phyloP scores from a whole-genome alignment of 1,139 yeast genomes.

The Yamadazyma oceani region DNA sequence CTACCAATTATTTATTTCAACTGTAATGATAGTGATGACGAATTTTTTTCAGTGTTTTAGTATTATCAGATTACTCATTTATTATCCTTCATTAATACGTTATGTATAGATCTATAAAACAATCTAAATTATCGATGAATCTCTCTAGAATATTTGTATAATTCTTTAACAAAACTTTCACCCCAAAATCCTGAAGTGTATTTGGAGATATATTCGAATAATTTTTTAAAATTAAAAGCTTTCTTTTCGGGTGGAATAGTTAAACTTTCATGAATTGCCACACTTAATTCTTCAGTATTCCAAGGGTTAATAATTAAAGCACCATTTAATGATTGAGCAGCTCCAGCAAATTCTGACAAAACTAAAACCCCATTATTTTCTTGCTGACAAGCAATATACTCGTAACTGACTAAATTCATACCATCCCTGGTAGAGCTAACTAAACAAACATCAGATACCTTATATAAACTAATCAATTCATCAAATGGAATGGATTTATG shows the following conservation, averaged over 20 bases:
- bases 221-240: constrained; percentile 71
- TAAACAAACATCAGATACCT: constrained; percentile 84
- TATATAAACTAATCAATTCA: constrained; percentile 85
- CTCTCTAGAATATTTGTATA: constrained; percentile 43
- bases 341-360: constrained; percentile 94
- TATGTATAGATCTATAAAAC: constrained; percentile 2
- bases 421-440: constrained; percentile 97
- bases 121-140: background rate
- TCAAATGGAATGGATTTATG: constrained; percentile 90
- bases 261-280: constrained; percentile 81
- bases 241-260: constrained; percentile 83
- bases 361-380: constrained; percentile 83
- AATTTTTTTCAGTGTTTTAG: background rate
- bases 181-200: constrained; percentile 98
- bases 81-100: background rate
- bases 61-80: background rate
- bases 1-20: background rate
- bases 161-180: constrained; percentile 88
- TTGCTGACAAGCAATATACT: constrained; percentile 94
- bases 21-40: background rate
- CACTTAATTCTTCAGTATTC: constrained; percentile 93
- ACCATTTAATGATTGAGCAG: constrained; percentile 97
- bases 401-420: constrained; percentile 95
- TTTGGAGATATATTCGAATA: constrained; percentile 84
- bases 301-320: constrained; percentile 94